Conservation (phyloP, 179 eudicot species). For the Amaranthus tricolor region DNA sequence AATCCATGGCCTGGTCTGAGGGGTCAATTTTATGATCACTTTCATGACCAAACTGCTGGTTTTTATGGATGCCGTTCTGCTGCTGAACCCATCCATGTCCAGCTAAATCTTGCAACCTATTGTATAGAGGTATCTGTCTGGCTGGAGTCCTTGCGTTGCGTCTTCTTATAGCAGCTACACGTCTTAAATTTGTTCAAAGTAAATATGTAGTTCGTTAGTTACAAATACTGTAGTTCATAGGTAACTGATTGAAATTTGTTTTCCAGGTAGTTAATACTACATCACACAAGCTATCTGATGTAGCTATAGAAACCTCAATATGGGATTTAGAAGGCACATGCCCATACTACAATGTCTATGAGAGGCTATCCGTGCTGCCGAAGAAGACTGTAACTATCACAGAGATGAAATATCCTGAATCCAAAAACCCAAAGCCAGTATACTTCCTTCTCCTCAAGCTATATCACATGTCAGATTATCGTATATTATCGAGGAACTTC, state of each 20-base stretch:
- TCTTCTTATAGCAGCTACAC: background rate
- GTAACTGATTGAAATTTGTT: background rate
- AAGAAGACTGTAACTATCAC: constrained; percentile 63
- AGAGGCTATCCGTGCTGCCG: constrained; percentile 59
- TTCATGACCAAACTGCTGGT: constrained; percentile 94
- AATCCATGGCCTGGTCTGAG: constrained; percentile 98
- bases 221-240: background rate
- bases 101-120: constrained; percentile 80
- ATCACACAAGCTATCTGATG: constrained; percentile 52
- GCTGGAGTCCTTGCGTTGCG: background rate
- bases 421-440: constrained; percentile 63
- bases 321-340: constrained; percentile 86
- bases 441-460: constrained; percentile 94
- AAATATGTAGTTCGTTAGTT: background rate
- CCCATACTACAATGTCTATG: constrained; percentile 60
- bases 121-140: constrained; percentile 65
- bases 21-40: constrained; percentile 98
- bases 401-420: constrained; percentile 85
- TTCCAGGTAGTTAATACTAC: constrained; percentile 84
- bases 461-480: constrained; percentile 57
- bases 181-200: background rate
- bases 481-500: constrained; percentile 79
- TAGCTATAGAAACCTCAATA: constrained; percentile 79
- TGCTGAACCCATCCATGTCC: constrained; percentile 96
- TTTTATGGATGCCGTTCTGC: constrained; percentile 96